A percentile compares a stretch with the other conserved stretches of the same genome.
Evolutionary conservation across 2,329 filamentous ascomycete species (phyloP).

Genomic region (Colletotrichum truncatum): DNA sequence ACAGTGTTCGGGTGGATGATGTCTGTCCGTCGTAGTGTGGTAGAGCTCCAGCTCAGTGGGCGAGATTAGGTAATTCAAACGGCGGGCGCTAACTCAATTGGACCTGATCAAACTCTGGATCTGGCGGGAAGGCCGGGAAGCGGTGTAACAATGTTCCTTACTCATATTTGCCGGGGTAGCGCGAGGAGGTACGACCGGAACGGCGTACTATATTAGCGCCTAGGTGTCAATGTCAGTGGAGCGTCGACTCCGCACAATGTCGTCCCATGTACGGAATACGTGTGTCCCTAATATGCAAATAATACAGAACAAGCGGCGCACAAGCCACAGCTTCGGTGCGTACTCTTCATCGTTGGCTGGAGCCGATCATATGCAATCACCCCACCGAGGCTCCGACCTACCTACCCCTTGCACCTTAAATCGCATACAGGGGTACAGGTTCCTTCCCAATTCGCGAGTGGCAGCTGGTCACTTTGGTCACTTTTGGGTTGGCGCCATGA

Average conservation of each 20-base stretch:
- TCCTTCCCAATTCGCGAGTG: conserved; percentile 23
- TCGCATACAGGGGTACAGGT: conserved; percentile 24
- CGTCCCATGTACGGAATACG: conserved; percentile 14
- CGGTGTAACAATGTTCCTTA: conserved; percentile 17
- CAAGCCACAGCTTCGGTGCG: conserved; percentile 19
- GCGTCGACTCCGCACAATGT: conserved; percentile 20
- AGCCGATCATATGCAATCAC: conserved; percentile 27
- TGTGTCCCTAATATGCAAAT: conserved; percentile 25
- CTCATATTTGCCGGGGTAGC: neutral
- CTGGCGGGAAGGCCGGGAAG: neutral
- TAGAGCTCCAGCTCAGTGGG: conserved; percentile 8
- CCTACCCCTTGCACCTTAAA: conserved; percentile 27
- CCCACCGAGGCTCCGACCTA: conserved; percentile 24
- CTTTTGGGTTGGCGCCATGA: conserved; percentile 16
- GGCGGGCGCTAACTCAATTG: neutral
- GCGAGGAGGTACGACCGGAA: neutral
- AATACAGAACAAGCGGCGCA: conserved; percentile 13
- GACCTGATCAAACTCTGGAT: neutral
- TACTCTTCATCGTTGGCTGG: conserved; percentile 14
- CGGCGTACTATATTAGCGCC: no score
- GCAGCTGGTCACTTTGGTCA: conserved; percentile 10
- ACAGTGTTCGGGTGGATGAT: neutral
- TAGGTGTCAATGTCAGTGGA: no score
- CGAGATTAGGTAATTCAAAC: conserved; percentile 15
- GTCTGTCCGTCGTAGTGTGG: neutral